Evolutionary conservation across 2,329 filamentous ascomycete genomes (phyloP).

Genomic region (Scedosporium minutisporum): DNA sequence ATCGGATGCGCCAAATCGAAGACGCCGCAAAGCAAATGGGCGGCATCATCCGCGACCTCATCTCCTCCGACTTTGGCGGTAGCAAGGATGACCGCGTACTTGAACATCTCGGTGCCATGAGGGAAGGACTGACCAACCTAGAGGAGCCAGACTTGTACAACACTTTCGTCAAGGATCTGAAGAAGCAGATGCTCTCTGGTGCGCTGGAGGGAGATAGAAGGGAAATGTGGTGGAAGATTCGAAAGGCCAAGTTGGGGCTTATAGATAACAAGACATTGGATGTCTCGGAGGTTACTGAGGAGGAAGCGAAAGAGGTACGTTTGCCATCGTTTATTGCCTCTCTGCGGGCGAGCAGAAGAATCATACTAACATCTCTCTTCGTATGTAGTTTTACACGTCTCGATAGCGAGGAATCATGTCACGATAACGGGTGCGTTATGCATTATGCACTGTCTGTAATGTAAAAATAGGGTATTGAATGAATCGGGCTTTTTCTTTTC

Average conservation of each 20-base stretch:
- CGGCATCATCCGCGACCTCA: slow-evolving; percentile 55
- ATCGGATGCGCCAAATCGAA: slow-evolving; percentile 51
- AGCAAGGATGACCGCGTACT: slow-evolving; percentile 63
- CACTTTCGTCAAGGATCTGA: slow-evolving; percentile 59
- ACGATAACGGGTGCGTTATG: not conserved
- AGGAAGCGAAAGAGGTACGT: slow-evolving; percentile 58
- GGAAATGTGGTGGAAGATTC: slow-evolving; percentile 74
- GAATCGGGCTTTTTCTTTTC: too few species aligned
- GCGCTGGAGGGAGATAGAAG: slow-evolving; percentile 66
- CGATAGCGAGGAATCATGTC: slow-evolving; percentile 28
- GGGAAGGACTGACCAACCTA: slow-evolving; percentile 63
- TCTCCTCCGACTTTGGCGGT: slow-evolving; percentile 67
- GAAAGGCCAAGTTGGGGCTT: slow-evolving; percentile 59
- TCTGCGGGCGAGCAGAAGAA: not conserved
- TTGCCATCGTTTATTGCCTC: not conserved
- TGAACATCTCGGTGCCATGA: slow-evolving; percentile 68
- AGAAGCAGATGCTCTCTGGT: slow-evolving; percentile 58
- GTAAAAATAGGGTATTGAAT: not conserved
- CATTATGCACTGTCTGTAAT: not conserved
- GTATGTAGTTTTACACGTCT: slow-evolving; percentile 9
- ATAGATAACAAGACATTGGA: slow-evolving; percentile 57
- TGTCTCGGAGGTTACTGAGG: slow-evolving; percentile 54
- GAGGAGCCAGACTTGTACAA: slow-evolving; percentile 76
- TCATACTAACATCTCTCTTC: not conserved
- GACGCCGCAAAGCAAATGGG: slow-evolving; percentile 68